These are phyloP conservation scores for Botrytis paeoniae DNA, from an alignment of 2,329 filamentous ascomycete species.

Conservation along the genomic window DNA sequence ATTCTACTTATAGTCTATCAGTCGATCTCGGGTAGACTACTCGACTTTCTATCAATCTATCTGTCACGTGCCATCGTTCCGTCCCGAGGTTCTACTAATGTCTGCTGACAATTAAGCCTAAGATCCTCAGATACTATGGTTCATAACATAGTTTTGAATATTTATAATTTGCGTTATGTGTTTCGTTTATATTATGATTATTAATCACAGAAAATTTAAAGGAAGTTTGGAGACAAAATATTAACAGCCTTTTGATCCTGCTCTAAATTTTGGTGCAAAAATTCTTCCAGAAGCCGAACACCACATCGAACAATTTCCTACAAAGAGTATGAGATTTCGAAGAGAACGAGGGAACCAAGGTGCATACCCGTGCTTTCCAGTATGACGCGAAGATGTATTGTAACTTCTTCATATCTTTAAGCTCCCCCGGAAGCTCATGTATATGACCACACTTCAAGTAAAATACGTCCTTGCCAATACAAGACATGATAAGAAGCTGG, in stretches of 20 bases:
- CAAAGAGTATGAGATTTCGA: neutral
- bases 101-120: neutral
- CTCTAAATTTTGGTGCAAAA: neutral
- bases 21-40: too few relatives aligned
- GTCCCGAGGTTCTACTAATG: neutral
- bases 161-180: neutral
- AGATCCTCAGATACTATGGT: neutral
- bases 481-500: neutral
- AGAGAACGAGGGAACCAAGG: neutral
- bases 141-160: neutral
- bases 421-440: neutral
- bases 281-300: neutral
- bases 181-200: neutral
- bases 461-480: neutral
- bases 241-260: neutral
- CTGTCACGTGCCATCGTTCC: neutral
- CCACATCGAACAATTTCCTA: neutral
- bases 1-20: too few relatives aligned
- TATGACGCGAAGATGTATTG: neutral
- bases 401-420: neutral
- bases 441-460: neutral
- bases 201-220: neutral
- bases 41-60: neutral
- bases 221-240: neutral
- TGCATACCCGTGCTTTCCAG: neutral